phyloP scores from a whole-genome alignment of 108 stramenopile species.

The Cyclostephanos invisitatus region DNA sequence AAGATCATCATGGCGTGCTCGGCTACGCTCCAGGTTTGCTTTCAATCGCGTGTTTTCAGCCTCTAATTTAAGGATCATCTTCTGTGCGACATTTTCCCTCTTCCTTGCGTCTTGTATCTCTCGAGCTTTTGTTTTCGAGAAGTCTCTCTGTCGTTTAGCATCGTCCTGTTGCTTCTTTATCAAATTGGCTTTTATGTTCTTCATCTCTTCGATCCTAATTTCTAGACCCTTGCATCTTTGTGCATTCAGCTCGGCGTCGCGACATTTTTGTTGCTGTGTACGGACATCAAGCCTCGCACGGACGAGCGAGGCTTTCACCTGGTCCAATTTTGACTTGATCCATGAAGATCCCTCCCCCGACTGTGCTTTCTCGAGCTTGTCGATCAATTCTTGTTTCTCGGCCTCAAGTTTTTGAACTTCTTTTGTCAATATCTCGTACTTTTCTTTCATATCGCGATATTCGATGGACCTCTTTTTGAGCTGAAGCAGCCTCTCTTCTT shows the following conservation, averaged over 20 bases:
- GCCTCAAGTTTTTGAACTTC: constrained; percentile 73
- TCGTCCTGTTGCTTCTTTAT: constrained; percentile 80
- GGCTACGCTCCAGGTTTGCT: constrained; percentile 62
- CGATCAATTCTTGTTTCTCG: constrained; percentile 64
- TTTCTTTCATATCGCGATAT: constrained; percentile 77
- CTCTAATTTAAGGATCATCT: constrained; percentile 65
- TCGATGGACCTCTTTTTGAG: constrained; percentile 63
- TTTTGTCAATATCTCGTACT: constrained; percentile 70
- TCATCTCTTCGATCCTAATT: constrained; percentile 70
- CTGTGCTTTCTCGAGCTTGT: constrained; percentile 65
- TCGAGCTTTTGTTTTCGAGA: constrained; percentile 65
- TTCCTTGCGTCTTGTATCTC: constrained; percentile 66
- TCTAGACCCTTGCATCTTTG: constrained; percentile 70
- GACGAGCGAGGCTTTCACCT: constrained; percentile 62
- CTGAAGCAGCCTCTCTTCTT: constrained; percentile 69
- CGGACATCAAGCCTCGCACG: constrained; percentile 66
- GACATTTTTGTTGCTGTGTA: constrained; percentile 73
- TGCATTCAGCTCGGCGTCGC: constrained; percentile 71
- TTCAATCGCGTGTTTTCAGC: constrained; percentile 68
- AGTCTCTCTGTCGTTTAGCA: constrained; percentile 57
- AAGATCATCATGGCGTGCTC: constrained; percentile 58
- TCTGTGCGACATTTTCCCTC: constrained; percentile 58
- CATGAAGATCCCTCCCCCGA: constrained; percentile 62
- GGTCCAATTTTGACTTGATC: constrained; percentile 74
- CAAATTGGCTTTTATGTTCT: constrained; percentile 59